Evolutionary conservation across 2,329 filamentous ascomycete species (phyloP), one percentile per base, ranked within the genome.

Genomic region (Bimuria novae-zelandiae): DNA sequence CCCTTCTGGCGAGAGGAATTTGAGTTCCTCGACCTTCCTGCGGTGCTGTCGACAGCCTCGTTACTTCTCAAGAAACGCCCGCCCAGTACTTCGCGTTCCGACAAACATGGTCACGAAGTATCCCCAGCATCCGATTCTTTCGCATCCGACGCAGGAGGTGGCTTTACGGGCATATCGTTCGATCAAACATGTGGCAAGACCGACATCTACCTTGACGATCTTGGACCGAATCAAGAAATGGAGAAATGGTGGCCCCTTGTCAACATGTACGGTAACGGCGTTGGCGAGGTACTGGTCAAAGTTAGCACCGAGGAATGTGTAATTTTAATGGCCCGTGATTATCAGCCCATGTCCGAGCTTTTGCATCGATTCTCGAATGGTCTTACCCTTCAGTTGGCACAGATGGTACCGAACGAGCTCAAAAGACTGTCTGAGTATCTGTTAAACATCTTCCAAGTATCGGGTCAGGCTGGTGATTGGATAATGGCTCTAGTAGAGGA

Each of bases 401-500:
- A 89, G 39, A 84, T 89, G 51, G 80, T 97, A 49, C 89, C 91
- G 0, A 84, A 86, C 2, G 89, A 91, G 65, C 79, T 97, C 29
- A 88, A 89, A 48, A 82, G 85, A n/a, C 74, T 97, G 7, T 89
- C 92, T 2, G 92, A 97, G 68, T 86, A 89, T 23, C 84, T 97
- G 32, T 78, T 97, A 58, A 95, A 97, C 70, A 96, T 99, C 47
- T 99, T 93, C 65, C 94, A 99, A 69, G 92, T 96, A 3, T 93
- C 92, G 2, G 91, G 90, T 0, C 84, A 85, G 32, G 89, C 90
- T 2, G 83, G 83, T 37, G 91, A 97, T 54, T 99, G 94, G 94
- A 82, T 99, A 19, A 94, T 91, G 80, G 87, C 90, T 2, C 79
- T 99, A 35, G 90, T 97, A 0, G 94, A 99, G 73, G 93, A 97